Evolutionary conservation across 208 protist species (phyloP).

Genomic region (Lotmaria passim): DNA sequence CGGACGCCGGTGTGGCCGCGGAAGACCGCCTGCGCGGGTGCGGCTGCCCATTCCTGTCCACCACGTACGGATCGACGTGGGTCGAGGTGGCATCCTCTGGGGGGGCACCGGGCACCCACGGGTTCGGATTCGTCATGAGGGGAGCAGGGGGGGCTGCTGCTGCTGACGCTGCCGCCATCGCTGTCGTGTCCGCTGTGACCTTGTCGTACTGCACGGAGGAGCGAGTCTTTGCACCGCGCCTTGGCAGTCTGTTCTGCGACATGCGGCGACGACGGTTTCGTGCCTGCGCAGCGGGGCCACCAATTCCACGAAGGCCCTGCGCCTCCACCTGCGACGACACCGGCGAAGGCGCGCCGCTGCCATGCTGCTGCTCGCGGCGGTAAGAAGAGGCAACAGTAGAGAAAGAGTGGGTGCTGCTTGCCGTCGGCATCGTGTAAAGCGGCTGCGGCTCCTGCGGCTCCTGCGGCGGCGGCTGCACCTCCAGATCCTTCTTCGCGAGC

Average conservation of each 20-base stretch:
- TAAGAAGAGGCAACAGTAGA: conserved; percentile 21
- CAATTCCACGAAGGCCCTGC: neutral
- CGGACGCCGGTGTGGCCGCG: neutral
- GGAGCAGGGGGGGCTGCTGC: neutral
- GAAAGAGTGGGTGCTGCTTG: conserved; percentile 23
- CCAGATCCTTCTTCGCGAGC: too few species aligned
- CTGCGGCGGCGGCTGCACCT: neutral
- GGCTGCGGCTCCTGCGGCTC: neutral
- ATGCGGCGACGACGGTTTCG: neutral
- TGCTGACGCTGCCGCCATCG: neutral
- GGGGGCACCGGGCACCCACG: conserved; percentile 17
- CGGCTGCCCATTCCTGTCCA: neutral
- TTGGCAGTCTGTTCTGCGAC: neutral
- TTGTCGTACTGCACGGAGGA: conserved; percentile 1
- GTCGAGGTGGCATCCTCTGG: neutral
- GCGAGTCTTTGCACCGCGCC: neutral
- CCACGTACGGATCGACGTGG: conserved; percentile 1
- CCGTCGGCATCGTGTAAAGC: neutral
- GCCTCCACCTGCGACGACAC: neutral
- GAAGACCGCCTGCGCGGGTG: neutral
- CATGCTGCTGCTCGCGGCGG: neutral
- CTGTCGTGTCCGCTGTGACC: neutral
- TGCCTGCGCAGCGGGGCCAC: neutral
- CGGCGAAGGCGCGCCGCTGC: neutral
- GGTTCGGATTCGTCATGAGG: conserved; percentile 14